These are phyloP conservation scores for Cystobasidiaceae sp. DNA, from an alignment of 1,284 basidiomycete genomes.

Conservation along the genomic window DNA sequence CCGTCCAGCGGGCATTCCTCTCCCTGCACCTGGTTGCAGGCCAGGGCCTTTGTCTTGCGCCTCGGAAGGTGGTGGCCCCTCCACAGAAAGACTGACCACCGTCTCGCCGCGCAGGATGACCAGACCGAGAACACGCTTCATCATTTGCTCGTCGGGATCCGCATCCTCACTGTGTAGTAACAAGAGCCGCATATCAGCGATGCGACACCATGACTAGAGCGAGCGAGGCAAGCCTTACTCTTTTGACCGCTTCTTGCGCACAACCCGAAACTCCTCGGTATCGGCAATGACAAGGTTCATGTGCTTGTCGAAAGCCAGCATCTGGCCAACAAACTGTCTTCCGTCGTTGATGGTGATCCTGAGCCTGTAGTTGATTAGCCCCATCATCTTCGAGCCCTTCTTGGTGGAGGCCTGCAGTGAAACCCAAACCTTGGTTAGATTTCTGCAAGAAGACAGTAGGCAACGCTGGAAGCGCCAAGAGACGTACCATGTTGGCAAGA, in stretches of 20 bases:
- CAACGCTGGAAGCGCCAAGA: too few relatives aligned
- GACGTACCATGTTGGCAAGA: too few relatives aligned
- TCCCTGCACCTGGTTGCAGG: constrained; percentile 80
- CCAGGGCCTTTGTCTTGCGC: constrained; percentile 79
- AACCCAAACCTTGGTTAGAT: background rate
- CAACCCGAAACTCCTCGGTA: constrained; percentile 88
- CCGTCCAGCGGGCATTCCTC: constrained; percentile 90
- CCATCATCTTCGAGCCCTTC: constrained; percentile 96
- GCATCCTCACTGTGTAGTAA: constrained; percentile 42
- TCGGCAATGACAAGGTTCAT: constrained; percentile 99
- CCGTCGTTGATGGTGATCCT: constrained; percentile 98
- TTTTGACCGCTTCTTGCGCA: constrained; percentile 73
- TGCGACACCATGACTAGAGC: background rate
- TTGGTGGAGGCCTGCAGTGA: constrained; percentile 26
- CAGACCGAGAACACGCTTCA: constrained; percentile 91
- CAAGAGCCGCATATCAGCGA: background rate
- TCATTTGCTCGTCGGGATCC: constrained; percentile 75
- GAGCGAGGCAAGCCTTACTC: constrained; percentile 40
- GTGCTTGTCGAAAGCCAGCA: constrained; percentile 98
- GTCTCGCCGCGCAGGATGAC: constrained; percentile 95
- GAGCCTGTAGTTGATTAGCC: constrained; percentile 94
- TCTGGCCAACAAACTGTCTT: constrained; percentile 89
- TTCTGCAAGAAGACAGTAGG: too few relatives aligned
- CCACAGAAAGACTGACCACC: constrained; percentile 89
- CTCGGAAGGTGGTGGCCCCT: constrained; percentile 89